phyloP scores from a whole-genome alignment of 805 yeast genomes.

The Debaryomyces hansenii region DNA sequence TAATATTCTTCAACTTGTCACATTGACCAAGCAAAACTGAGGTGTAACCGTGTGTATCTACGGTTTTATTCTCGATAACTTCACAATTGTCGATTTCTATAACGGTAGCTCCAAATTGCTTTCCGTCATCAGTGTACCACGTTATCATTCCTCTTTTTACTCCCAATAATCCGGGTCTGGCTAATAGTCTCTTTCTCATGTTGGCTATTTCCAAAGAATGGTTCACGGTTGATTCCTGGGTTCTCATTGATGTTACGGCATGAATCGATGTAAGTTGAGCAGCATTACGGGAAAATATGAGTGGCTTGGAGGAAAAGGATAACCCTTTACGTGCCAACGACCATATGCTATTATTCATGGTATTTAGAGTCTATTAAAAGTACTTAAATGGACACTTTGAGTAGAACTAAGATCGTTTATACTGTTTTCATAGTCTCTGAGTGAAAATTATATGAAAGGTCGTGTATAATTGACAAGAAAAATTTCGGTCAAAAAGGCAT shows the following conservation, averaged over 20 bases:
- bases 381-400: background rate
- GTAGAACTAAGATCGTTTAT: background rate
- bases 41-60: slow-evolving; percentile 72
- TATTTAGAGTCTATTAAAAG: background rate
- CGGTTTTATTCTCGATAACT: slow-evolving; percentile 71
- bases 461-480: background rate
- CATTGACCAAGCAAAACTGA: slow-evolving; percentile 91
- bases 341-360: slow-evolving; percentile 1
- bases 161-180: slow-evolving; percentile 83
- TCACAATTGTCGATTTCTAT: slow-evolving; percentile 86
- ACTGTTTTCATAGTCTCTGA: too few relatives aligned
- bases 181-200: slow-evolving; percentile 67
- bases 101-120: slow-evolving; percentile 78
- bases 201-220: slow-evolving; percentile 72
- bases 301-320: background rate
- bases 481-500: background rate
- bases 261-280: slow-evolving; percentile 51
- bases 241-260: slow-evolving; percentile 48
- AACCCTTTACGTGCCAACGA: background rate
- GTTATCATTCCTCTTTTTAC: slow-evolving; percentile 89
- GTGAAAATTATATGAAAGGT: background rate
- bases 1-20: slow-evolving; percentile 59
- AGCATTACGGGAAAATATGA: slow-evolving; percentile 24
- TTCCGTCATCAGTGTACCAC: slow-evolving; percentile 71
- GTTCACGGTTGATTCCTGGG: slow-evolving; percentile 51